Conservation (phyloP, 805 yeast genomes). For the Candida insectalens region DNA sequence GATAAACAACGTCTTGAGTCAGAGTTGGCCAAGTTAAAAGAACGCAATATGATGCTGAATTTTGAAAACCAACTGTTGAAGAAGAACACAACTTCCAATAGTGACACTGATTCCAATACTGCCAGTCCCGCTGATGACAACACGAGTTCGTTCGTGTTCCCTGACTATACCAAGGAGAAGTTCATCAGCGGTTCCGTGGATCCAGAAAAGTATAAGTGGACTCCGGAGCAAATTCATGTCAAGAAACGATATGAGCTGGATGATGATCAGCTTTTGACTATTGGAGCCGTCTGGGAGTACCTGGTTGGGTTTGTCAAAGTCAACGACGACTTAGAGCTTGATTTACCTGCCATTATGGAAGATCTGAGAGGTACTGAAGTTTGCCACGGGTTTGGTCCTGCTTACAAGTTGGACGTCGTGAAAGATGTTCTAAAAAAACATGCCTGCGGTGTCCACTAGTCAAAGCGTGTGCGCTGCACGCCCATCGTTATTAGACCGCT, state of each 20-base stretch:
- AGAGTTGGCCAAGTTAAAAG: constrained; percentile 33
- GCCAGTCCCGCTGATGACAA: neutral
- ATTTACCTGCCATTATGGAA: constrained; percentile 49
- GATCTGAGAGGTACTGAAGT: constrained; percentile 55
- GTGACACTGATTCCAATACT: neutral
- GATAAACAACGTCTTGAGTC: constrained; percentile 30
- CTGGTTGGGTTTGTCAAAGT: constrained; percentile 38
- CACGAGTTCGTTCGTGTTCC: constrained; percentile 12
- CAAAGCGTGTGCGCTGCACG: neutral
- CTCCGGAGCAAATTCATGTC: constrained; percentile 1
- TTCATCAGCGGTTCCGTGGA: constrained; percentile 16
- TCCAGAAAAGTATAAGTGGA: constrained; percentile 7
- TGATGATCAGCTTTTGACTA: constrained; percentile 44
- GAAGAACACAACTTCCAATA: constrained; percentile 14
- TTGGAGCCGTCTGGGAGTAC: constrained; percentile 82
- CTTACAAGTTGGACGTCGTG: constrained; percentile 38
- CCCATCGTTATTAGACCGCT: neutral
- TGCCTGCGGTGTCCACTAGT: constrained; percentile 1
- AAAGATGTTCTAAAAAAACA: constrained; percentile 25
- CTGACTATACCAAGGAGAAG: constrained; percentile 18
- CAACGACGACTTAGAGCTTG: constrained; percentile 40
- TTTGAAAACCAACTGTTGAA: constrained; percentile 54
- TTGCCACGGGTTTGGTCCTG: constrained; percentile 78
- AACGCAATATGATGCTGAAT: constrained; percentile 44
- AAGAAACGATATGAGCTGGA: constrained; percentile 16